These are phyloP conservation scores for Hyaloscypha variabilis DNA, from an alignment of 495 filamentous ascomycete species.

Conservation along the genomic window DNA sequence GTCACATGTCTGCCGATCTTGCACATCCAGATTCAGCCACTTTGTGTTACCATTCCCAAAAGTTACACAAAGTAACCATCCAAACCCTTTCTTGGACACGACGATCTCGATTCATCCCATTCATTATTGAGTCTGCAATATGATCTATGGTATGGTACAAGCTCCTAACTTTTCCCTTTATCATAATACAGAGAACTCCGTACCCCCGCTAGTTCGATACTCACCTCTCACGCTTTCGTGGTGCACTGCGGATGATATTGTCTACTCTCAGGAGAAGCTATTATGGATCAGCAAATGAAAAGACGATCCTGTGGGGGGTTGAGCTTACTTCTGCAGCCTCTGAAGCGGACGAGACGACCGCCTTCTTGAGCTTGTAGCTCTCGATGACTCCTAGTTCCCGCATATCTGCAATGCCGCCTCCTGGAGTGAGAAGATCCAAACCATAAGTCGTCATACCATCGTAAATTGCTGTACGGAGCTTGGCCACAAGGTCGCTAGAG, in stretches of 20 bases:
- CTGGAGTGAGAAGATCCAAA: slow-evolving; percentile 84
- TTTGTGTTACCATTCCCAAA: background rate
- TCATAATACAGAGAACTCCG: slow-evolving; percentile 27
- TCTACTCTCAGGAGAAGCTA: slow-evolving; percentile 82
- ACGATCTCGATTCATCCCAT: slow-evolving; percentile 20
- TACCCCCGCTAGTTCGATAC: background rate
- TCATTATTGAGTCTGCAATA: slow-evolving; percentile 33
- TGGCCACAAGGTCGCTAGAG: slow-evolving; percentile 89
- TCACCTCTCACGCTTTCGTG: slow-evolving; percentile 68
- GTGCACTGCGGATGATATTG: slow-evolving; percentile 83
- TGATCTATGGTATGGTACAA: slow-evolving; percentile 35
- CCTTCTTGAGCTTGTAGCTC: slow-evolving; percentile 97
- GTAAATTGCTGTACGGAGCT: slow-evolving; percentile 90
- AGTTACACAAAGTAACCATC: background rate
- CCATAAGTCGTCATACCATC: slow-evolving; percentile 91
- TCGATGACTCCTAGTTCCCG: slow-evolving; percentile 93
- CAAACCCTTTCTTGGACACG: background rate
- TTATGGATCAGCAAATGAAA: background rate
- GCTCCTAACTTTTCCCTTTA: slow-evolving; percentile 19
- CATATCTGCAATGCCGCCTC: slow-evolving; percentile 96
- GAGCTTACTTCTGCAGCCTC: slow-evolving; percentile 90
- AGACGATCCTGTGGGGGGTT: background rate
- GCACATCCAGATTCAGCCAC: background rate
- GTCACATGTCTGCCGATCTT: background rate
- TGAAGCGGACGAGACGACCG: slow-evolving; percentile 91